These are phyloP conservation scores for Medicago lupulina DNA, from an alignment of 306 rosid species.

Conservation along the genomic window DNA sequence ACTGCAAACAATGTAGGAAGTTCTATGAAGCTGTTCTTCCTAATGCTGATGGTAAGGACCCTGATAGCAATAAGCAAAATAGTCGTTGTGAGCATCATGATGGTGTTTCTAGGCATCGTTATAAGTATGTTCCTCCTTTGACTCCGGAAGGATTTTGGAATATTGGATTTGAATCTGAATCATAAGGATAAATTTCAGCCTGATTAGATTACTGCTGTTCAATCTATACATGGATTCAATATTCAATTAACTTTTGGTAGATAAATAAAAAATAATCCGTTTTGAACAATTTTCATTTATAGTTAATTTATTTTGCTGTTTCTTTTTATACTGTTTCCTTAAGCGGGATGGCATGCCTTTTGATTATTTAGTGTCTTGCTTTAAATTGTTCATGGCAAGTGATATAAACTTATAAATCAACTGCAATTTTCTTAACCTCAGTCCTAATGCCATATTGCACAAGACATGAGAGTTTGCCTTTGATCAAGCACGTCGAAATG, in stretches of 20 bases:
- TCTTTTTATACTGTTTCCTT: background rate
- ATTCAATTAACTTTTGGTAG: constrained; percentile 15
- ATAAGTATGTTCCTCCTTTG: constrained; percentile 87
- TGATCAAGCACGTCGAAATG: background rate
- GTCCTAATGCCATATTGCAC: background rate
- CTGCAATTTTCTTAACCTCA: background rate
- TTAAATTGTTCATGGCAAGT: constrained; percentile 4
- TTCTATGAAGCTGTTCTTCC: constrained; percentile 94
- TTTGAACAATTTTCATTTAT: constrained; percentile 29
- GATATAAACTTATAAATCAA: background rate
- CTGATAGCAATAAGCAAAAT: constrained; percentile 47
- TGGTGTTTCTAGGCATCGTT: constrained; percentile 96
- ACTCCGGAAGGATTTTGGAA: constrained; percentile 99
- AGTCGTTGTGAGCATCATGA: constrained; percentile 91
- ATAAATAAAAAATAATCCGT: constrained; percentile 2
- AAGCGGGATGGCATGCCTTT: constrained; percentile 17
- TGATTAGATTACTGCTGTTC: background rate
- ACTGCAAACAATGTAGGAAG: constrained; percentile 91
- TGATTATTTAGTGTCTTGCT: background rate
- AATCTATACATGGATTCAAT: constrained; percentile 31
- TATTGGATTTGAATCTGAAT: constrained; percentile 96
- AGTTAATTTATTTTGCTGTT: constrained; percentile 3
- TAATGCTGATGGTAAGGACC: constrained; percentile 52
- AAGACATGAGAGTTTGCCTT: background rate
- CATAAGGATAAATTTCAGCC: constrained; percentile 41